Evolutionary conservation across 2,329 filamentous ascomycete genomes (phyloP), one percentile per base, ranked within the genome.

Genomic region (Paraphaeosphaeria sporulosa): DNA sequence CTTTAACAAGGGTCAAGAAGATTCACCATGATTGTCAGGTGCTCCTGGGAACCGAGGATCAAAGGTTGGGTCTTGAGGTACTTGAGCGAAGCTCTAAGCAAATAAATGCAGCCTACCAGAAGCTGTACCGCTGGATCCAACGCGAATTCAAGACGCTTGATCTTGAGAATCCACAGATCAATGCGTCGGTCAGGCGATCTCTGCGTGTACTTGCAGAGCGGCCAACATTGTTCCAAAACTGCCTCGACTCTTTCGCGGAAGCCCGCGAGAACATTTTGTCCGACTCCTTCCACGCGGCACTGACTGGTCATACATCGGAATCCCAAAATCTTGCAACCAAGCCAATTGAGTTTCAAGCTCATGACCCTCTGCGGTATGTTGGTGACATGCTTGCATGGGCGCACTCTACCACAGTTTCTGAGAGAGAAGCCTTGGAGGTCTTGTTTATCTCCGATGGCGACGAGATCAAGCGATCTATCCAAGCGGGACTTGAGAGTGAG

Each of bases 341-440:
- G 73, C 94, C 95, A 0, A 99, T 99, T 64, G 94, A 99, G 74
- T 87, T 98, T 69, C 90, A 90, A 12, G 94, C 95, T 0, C 94
- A 98, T 74, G 95, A 99, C 72, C 90, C 93, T 1, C 80, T 98
- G 27, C 88, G 95, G 21, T 98, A 98, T 76, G 89, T 96, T 2
- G 93, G 95, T 55, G 95, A 99, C 74, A 99, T 99, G 94, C 85
- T 99, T 15, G 95, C 95, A 5, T 99, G 95, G 95, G 89, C 91
- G 6, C 95, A 99, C 76, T 97, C 95, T 0, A 91, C 94, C 2
- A 90, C 94, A 0, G 95, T 99, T 0, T 96, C 94, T 34, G 95
- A 99, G 77, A 87, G 92, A 55, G 95, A 99, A 78, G 93, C 94
- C 0, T 83, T 99, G 6, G 94, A 98, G 76, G 88, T 93, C 1